These are phyloP conservation scores for Colletotrichum falcatum DNA, from an alignment of 2,329 filamentous ascomycete species.

Conservation along the genomic window DNA sequence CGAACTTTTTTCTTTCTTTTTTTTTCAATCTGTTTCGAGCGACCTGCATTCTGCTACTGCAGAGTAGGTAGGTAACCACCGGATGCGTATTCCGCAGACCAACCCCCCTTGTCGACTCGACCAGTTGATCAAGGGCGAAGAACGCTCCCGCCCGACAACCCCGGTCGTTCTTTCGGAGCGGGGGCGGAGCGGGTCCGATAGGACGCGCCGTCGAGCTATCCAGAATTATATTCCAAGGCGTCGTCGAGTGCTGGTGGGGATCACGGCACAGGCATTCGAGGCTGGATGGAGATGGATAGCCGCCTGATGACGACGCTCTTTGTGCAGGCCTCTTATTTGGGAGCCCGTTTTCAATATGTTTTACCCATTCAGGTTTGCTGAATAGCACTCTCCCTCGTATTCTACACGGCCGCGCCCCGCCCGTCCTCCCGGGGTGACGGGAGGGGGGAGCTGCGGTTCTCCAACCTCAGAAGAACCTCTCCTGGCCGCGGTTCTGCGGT, in stretches of 20 bases:
- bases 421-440: conserved; percentile 15
- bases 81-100: conserved; percentile 19
- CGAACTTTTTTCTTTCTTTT: too few relatives aligned
- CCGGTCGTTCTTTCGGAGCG: not conserved
- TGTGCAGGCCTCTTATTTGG: not conserved
- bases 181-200: conserved; percentile 2
- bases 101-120: conserved; percentile 12
- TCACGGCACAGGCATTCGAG: not conserved
- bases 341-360: not conserved
- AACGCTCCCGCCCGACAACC: conserved; percentile 10
- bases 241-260: not conserved
- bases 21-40: conserved; percentile 27
- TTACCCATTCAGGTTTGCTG: not conserved
- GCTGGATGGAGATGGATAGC: not conserved
- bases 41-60: conserved; percentile 30
- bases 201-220: too few relatives aligned
- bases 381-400: not conserved
- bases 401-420: conserved; percentile 11
- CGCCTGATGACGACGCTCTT: conserved; percentile 1
- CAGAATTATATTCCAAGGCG: too few relatives aligned
- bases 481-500: conserved; percentile 13
- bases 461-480: not conserved
- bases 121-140: conserved; percentile 1
- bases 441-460: conserved; percentile 10
- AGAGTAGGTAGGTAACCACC: conserved; percentile 6